phyloP scores from a whole-genome alignment of 495 filamentous ascomycete genomes.

The Tuber borchii region DNA sequence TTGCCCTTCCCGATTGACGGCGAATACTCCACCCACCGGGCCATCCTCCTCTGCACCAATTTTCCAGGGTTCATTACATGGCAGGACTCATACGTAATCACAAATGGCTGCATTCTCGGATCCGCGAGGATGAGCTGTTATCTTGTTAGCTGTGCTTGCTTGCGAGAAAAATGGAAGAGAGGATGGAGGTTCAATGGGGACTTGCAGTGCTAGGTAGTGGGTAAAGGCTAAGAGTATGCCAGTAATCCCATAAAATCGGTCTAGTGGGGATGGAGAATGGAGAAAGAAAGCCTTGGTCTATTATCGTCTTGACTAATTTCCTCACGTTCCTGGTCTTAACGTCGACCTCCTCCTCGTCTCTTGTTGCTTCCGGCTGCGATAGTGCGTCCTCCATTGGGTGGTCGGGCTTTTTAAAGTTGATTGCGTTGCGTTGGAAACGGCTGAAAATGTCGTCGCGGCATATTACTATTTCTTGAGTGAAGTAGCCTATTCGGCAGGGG shows the following conservation, averaged over 20 bases:
- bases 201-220: conserved; percentile 66
- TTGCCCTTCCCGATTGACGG: conserved; percentile 27
- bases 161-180: background rate
- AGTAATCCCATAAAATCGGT: conserved; percentile 81
- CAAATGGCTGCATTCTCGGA: conserved; percentile 69
- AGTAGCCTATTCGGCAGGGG: conserved; percentile 70
- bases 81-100: conserved; percentile 86
- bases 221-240: conserved; percentile 52
- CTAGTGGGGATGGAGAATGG: conserved; percentile 72
- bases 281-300: conserved; percentile 84
- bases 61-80: conserved; percentile 90
- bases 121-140: conserved; percentile 65
- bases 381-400: conserved; percentile 39
- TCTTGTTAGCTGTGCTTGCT: background rate
- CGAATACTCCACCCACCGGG: conserved; percentile 77
- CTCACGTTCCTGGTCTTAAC: conserved; percentile 58
- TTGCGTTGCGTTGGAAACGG: conserved; percentile 64
- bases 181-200: background rate
- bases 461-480: conserved; percentile 76
- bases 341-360: conserved; percentile 39
- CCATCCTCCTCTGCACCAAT: conserved; percentile 59
- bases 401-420: conserved; percentile 51
- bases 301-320: conserved; percentile 78
- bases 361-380: conserved; percentile 31
- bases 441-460: conserved; percentile 79